Evolutionary conservation across 345 rosid species (phyloP).

Genomic region (Angophora floribunda): DNA sequence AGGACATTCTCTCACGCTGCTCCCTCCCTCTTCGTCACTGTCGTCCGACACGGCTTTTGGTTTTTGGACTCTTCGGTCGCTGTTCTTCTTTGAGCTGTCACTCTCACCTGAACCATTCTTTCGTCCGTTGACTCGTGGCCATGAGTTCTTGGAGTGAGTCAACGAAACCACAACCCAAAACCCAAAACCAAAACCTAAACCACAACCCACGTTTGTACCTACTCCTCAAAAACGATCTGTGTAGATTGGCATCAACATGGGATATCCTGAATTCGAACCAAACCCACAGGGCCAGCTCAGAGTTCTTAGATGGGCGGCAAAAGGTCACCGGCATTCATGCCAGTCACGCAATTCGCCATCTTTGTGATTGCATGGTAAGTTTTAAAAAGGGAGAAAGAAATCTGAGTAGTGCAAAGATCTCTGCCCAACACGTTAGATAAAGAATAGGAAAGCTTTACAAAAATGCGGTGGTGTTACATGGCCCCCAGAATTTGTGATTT

Average conservation of each 20-base stretch:
- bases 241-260: neutral
- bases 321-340: neutral
- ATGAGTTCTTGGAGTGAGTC: neutral
- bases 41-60: neutral
- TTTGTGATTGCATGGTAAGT: neutral
- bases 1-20: neutral
- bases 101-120: neutral
- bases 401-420: neutral
- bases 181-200: neutral
- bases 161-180: neutral
- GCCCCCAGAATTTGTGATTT: neutral
- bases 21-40: neutral
- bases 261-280: neutral
- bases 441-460: neutral
- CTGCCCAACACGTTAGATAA: neutral
- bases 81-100: neutral
- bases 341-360: neutral
- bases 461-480: neutral
- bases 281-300: accelerated
- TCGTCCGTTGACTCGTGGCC: neutral
- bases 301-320: neutral
- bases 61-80: neutral
- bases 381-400: neutral
- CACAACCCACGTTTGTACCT: neutral
- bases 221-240: neutral